A percentile compares a stretch with the other conserved stretches of the same genome.
Conservation (phyloP, 179 eudicot species). For the Amaranthus tricolor region DNA sequence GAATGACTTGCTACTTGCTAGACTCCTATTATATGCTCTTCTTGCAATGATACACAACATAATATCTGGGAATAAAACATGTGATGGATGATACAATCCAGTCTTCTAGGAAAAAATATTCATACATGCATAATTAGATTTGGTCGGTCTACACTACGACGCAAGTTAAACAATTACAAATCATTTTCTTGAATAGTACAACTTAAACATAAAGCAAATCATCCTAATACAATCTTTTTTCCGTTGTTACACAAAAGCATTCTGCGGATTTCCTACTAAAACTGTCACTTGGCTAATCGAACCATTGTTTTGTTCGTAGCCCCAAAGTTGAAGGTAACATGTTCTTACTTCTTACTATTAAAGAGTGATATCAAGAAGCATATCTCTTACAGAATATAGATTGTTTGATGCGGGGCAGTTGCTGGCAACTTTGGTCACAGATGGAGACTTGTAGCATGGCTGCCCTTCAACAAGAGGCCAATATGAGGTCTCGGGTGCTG, state of each 20-base stretch:
- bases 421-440: constrained; percentile 21
- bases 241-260: not conserved
- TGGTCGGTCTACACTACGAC: constrained; percentile 14
- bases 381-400: constrained; percentile 36
- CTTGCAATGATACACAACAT: too few species aligned
- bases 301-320: not conserved
- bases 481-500: constrained; percentile 25
- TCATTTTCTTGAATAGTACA: constrained; percentile 5
- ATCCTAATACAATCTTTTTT: not conserved
- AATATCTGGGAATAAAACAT: not conserved
- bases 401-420: constrained; percentile 26
- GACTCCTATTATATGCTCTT: too few species aligned
- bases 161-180: constrained; percentile 16
- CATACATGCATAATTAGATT: constrained; percentile 22
- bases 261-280: constrained; percentile 15
- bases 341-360: not conserved
- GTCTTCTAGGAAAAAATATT: constrained; percentile 8
- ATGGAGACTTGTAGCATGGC: constrained; percentile 36
- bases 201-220: constrained; percentile 20
- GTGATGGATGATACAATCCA: constrained; percentile 5
- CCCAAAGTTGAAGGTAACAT: not conserved
- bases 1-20: too few species aligned
- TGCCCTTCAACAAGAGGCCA: constrained; percentile 42
- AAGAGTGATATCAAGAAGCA: constrained; percentile 42
- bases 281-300: not conserved